A percentile compares a stretch with the other conserved stretches of the same genome.
These are phyloP conservation scores for Sporothrix schenckii DNA, from an alignment of 2,329 filamentous ascomycete species.

Conservation along the genomic window DNA sequence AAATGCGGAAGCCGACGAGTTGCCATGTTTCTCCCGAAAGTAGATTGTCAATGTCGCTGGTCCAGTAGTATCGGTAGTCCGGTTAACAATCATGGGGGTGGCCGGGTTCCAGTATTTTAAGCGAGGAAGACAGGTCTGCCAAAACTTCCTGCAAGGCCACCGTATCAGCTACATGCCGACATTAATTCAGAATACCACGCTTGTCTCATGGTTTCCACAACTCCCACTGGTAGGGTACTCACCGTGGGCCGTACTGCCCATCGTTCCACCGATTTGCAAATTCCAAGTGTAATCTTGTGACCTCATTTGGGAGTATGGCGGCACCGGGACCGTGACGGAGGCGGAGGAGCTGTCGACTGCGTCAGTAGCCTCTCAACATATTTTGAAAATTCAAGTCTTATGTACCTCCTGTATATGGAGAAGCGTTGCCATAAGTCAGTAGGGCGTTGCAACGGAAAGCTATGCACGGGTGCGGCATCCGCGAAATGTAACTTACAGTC, in stretches of 20 bases:
- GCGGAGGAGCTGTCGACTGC: constrained; percentile 63
- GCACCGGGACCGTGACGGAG: constrained; percentile 83
- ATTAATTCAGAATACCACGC: background rate
- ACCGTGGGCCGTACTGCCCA: constrained; percentile 76
- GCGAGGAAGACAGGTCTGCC: constrained; percentile 76
- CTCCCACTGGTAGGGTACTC: constrained; percentile 34
- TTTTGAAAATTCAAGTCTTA: background rate
- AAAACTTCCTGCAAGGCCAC: constrained; percentile 72
- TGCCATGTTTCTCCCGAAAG: constrained; percentile 49
- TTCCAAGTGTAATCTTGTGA: constrained; percentile 74
- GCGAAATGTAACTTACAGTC: constrained; percentile 58
- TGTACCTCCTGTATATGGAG: constrained; percentile 49
- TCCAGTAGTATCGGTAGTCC: constrained; percentile 59
- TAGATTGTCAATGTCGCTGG: constrained; percentile 68
- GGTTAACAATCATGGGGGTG: constrained; percentile 79
- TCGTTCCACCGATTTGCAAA: constrained; percentile 65
- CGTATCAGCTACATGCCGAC: background rate
- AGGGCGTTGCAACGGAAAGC: background rate
- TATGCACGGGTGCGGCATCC: background rate
- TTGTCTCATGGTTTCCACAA: background rate
- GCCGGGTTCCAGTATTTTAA: constrained; percentile 94
- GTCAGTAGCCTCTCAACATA: background rate
- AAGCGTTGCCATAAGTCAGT: constrained; percentile 13
- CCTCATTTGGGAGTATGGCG: constrained; percentile 73
- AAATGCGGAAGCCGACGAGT: constrained; percentile 27